Conservation (phyloP, 108 stramenopile species). For the Cyclotella baltica region DNA sequence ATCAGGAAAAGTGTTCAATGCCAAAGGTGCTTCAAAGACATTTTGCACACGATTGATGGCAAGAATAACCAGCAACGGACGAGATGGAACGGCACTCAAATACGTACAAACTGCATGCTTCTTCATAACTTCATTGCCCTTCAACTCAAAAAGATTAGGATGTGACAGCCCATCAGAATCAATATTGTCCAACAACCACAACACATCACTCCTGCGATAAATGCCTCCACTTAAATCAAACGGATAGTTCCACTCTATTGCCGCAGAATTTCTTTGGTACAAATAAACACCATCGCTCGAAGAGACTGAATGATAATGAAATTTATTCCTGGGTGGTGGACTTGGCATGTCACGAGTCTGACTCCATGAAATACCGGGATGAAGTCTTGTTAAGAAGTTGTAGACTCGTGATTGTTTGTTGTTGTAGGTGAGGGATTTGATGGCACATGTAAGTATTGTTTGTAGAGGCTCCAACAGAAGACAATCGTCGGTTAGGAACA, state of each 20-base stretch:
- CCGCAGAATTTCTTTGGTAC: conserved; percentile 28
- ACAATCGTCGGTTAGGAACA: conserved; percentile 65
- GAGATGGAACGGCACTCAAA: conserved; percentile 32
- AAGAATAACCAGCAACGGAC: conserved; percentile 37
- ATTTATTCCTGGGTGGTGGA: conserved; percentile 37
- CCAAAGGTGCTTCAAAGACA: conserved; percentile 52
- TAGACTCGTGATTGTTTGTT: neutral
- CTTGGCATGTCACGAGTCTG: conserved; percentile 41
- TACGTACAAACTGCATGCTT: neutral
- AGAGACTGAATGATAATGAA: conserved; percentile 25
- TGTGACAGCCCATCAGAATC: conserved; percentile 24
- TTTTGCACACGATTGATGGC: conserved; percentile 59
- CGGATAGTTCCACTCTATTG: conserved; percentile 51
- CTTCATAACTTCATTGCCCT: conserved; percentile 28
- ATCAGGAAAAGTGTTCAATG: neutral
- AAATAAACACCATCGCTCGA: conserved; percentile 33
- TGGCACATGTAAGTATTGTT: conserved; percentile 30
- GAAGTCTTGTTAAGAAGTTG: conserved; percentile 49
- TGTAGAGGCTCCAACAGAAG: conserved; percentile 48
- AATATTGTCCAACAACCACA: conserved; percentile 19
- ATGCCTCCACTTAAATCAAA: conserved; percentile 58
- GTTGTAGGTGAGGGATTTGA: conserved; percentile 27
- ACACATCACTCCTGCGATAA: conserved; percentile 34
- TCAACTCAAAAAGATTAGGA: conserved; percentile 53
- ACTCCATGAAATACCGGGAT: conserved; percentile 58